Conservation (phyloP, 805 yeast genomes). For the Kuraishia molischiana region DNA sequence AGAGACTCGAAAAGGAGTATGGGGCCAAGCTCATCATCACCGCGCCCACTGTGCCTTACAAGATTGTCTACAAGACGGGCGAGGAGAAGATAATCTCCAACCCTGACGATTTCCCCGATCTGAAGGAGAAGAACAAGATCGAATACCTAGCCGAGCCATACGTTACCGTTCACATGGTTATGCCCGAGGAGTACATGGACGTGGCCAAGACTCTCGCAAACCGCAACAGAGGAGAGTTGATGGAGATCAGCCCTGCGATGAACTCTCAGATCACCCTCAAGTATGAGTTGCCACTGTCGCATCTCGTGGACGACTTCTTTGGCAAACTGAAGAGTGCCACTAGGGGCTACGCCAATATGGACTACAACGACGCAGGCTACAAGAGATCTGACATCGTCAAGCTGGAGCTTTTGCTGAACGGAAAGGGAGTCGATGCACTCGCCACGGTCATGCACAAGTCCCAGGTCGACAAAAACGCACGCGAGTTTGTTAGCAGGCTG, state of each 20-base stretch:
- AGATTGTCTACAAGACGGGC: slow-evolving; percentile 60
- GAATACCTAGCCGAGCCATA: slow-evolving; percentile 68
- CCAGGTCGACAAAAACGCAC: slow-evolving; percentile 63
- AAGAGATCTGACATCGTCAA: slow-evolving; percentile 72
- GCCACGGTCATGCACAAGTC: slow-evolving; percentile 84
- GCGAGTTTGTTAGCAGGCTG: slow-evolving; percentile 75
- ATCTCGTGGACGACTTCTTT: slow-evolving; percentile 89
- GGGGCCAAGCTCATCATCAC: slow-evolving; percentile 89
- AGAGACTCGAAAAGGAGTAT: slow-evolving; percentile 84
- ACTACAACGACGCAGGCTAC: slow-evolving; percentile 92
- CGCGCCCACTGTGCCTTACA: slow-evolving; percentile 93
- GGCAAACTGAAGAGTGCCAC: slow-evolving; percentile 88
- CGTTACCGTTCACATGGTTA: slow-evolving; percentile 83
- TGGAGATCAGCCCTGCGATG: slow-evolving; percentile 64
- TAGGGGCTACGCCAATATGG: slow-evolving; percentile 88
- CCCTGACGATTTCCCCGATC: slow-evolving; percentile 88
- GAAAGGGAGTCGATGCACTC: slow-evolving; percentile 82
- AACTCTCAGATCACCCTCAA: slow-evolving; percentile 76
- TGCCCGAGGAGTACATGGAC: slow-evolving; percentile 86
- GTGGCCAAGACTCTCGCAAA: slow-evolving; percentile 81
- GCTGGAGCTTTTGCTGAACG: slow-evolving; percentile 82
- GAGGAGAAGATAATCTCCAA: slow-evolving; percentile 61
- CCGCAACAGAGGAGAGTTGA: slow-evolving; percentile 72
- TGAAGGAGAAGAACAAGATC: slow-evolving; percentile 27
- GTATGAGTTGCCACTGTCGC: slow-evolving; percentile 79